phyloP scores from a whole-genome alignment of 2,329 filamentous ascomycete genomes.

The Tolypocladium ophioglossoides region DNA sequence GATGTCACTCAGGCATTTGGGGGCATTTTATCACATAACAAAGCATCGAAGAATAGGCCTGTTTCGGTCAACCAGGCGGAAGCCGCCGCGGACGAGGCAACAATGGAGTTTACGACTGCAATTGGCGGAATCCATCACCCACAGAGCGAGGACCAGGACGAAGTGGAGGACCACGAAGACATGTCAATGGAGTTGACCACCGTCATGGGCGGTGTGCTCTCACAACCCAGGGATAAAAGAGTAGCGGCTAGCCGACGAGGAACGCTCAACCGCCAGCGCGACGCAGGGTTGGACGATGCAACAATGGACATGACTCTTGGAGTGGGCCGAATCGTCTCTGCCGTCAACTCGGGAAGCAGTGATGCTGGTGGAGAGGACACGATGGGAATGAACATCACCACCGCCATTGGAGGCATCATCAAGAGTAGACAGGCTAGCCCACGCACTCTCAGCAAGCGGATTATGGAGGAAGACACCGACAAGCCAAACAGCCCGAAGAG shows the following conservation, averaged over 20 bases:
- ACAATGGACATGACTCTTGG: conserved; percentile 47
- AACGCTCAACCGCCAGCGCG: conserved; percentile 20
- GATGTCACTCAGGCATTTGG: conserved; percentile 81
- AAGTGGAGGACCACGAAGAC: conserved; percentile 46
- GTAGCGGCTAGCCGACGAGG: conserved; percentile 10
- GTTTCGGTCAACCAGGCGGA: conserved; percentile 16
- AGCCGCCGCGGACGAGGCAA: conserved; percentile 29
- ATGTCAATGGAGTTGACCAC: conserved; percentile 73
- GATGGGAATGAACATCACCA: conserved; percentile 59
- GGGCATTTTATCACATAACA: conserved; percentile 52
- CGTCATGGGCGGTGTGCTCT: conserved; percentile 47
- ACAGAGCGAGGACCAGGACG: conserved; percentile 19
- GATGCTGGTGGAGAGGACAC: conserved; percentile 27
- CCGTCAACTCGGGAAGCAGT: conserved; percentile 4
- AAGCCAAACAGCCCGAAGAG: conserved; percentile 34
- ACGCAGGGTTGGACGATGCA: conserved; percentile 17
- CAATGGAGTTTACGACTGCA: conserved; percentile 76
- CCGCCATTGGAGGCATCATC: conserved; percentile 53
- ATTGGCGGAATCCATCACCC: conserved; percentile 56
- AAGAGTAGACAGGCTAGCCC: conserved; percentile 17
- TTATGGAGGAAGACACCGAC: conserved; percentile 49
- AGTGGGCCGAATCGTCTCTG: conserved; percentile 41
- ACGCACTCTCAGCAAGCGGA: conserved; percentile 34
- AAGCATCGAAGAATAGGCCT: conserved; percentile 1
- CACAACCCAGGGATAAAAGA: conserved; percentile 16